Base-by-base conservation (phyloP, 257 asterid species). In the Solanum ossicruentum region DNA sequence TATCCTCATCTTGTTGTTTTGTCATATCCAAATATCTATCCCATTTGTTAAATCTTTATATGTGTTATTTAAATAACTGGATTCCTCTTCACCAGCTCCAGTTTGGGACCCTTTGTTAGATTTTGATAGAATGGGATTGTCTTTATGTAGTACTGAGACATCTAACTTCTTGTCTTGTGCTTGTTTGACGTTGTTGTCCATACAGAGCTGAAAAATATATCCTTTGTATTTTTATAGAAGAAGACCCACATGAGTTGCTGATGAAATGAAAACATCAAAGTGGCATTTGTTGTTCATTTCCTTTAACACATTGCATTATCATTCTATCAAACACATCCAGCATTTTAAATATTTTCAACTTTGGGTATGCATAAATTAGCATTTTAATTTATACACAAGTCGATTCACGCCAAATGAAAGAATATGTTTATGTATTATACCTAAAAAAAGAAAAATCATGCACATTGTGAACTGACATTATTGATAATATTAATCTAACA, bases 31-130 rank as follows among this genome's bases (percentile, higher is more conserved):
- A 56, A 84, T 82, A 66, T 84, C 55, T 70, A 55, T 82, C 39
- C 36, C 47, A 39, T 69, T 84, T 70, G 79, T 77, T 77, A 77
- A 77, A 77, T 77, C 63, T 51, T 84, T 61, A 54, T 61, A 39
- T 73, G 71, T 84, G 65, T 88, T 77, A 85, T 85, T 83, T 81
- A 83, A 60, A 84, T 84, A 83, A 89, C 88, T 90, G 92, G 89
- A 89, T 89, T 90, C 78, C 84, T 88, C 73, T 90, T 90, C 92
- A 88, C 89, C 88, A 69, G 79, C 77, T 84, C 83, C 70, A 43
- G 82, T 60, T 63, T 18, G 84, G 78, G 47, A 12, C 65, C 86
- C 39, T 84, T 60, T 47, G 41, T 69, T 77, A 41, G 45, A 78
- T 26, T 85, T 77, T 65, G 52, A 66, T 83, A 47, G 43, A 75